Evolutionary conservation across 2,329 filamentous ascomycete species (phyloP), one percentile per base, ranked within the genome.

Genomic region (Microsporum audouinii): DNA sequence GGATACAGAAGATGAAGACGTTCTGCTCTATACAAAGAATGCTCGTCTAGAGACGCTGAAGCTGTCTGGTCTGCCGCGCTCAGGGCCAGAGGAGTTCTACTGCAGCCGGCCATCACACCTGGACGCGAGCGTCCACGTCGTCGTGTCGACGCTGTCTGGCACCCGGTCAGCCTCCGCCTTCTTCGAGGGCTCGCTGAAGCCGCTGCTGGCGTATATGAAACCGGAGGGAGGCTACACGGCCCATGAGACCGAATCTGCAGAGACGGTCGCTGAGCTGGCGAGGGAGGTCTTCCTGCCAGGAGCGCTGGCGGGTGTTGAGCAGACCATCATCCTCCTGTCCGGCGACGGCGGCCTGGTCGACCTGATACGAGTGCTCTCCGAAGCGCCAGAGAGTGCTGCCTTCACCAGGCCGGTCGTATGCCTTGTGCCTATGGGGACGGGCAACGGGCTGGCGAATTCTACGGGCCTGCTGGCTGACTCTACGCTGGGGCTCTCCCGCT

Each of bases 341-440:
- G 92, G 92, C 5, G 92, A 97, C 71, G 92, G 92, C 12, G 92
- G 91, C 4, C 73, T 95, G 1, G 82, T 91, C 17, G 92, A 97
- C 67, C 77, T 94, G 0, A 78, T 96, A 62, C 95, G 96, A 69
- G 82, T 82, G 2, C 78, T 87, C 0, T 68, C 77, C 2, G 61
- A 60, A n/a, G 5, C 63, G 58, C 59, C 61, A 2, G 62, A 68
- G 10, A 63, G 65, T 6, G 43, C 39, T 43, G 62, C 63, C 8
- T 73, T 73, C 61, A 65, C 70, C 63, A 83, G 83, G 61, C 83
- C 87, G 0, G 77, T 80, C 1, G 79, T 88, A 63, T 70, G 75
- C 0, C 68, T 85, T 3, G 68, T 85, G 7, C 80, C 82, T 0
- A 73, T 81, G 57, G 83, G 77, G 7, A 79, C 77, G 6, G 77